phyloP scores from a whole-genome alignment of 306 rosid genomes.

The Casuarina cunninghamiana region DNA sequence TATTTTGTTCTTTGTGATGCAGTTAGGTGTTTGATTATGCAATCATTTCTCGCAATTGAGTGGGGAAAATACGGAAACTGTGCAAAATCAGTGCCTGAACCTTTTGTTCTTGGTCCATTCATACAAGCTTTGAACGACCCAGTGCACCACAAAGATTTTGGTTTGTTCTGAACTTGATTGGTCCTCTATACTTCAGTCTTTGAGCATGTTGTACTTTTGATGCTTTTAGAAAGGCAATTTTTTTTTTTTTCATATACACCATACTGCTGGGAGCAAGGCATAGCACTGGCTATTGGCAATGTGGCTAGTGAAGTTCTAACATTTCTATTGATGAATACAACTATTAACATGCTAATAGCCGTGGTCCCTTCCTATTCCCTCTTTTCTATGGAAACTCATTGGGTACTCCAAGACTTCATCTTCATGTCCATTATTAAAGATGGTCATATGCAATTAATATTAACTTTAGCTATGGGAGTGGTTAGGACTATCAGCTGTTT shows the following conservation, averaged over 20 bases:
- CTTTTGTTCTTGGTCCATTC: conserved; percentile 82
- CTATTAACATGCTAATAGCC: background rate
- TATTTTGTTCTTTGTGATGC: conserved; percentile 41
- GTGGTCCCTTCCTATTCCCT: background rate
- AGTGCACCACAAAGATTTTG: conserved; percentile 88
- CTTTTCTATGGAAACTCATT: background rate
- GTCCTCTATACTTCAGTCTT: conserved; percentile 15
- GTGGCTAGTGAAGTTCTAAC: background rate
- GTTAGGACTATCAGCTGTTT: background rate
- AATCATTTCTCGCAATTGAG: conserved; percentile 70
- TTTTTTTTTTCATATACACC: background rate
- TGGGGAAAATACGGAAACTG: conserved; percentile 61
- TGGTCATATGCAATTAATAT: background rate
- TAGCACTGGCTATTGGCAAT: background rate
- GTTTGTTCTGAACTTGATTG: conserved; percentile 43
- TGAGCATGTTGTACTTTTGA: conserved; percentile 17
- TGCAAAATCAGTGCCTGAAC: conserved; percentile 63
- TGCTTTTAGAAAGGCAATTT: background rate
- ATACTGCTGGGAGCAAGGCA: background rate
- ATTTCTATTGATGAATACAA: background rate
- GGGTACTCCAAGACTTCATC: background rate
- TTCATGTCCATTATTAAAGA: background rate
- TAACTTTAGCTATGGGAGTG: background rate
- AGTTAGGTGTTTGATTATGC: conserved; percentile 97
- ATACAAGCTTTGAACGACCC: conserved; percentile 86